Conservation (phyloP, 768 basidiomycete genomes). For the Pholiota microspora region DNA sequence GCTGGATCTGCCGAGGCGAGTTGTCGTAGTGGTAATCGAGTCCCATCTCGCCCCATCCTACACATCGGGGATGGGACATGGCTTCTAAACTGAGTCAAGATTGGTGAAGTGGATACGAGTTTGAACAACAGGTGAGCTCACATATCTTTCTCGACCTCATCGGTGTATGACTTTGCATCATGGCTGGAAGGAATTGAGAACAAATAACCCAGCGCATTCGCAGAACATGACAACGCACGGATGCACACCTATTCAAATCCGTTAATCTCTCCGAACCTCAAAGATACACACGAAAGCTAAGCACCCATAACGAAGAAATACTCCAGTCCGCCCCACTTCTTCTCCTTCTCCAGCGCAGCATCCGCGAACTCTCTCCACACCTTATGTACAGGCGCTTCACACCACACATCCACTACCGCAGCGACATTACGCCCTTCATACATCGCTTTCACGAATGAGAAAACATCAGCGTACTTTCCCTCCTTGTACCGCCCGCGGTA, state of each 20-base stretch:
- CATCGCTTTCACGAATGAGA: conserved; percentile 65
- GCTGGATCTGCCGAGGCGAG: conserved; percentile 70
- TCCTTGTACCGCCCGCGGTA: conserved; percentile 64
- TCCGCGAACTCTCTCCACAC: conserved; percentile 75
- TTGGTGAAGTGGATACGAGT: background rate
- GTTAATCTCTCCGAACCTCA: conserved; percentile 3
- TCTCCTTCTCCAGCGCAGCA: conserved; percentile 55
- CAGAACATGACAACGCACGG: conserved; percentile 50
- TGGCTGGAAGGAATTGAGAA: conserved; percentile 43
- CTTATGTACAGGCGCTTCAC: conserved; percentile 68
- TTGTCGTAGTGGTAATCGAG: conserved; percentile 84
- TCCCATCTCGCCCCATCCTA: conserved; percentile 89
- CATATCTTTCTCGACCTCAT: conserved; percentile 69
- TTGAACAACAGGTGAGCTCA: conserved; percentile 31
- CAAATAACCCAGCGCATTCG: background rate
- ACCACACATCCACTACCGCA: conserved; percentile 85
- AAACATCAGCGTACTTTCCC: conserved; percentile 52
- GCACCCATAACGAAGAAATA: conserved; percentile 86
- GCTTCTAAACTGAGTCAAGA: conserved; percentile 56
- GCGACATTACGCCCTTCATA: conserved; percentile 57
- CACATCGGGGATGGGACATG: conserved; percentile 77
- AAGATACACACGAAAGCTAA: conserved; percentile 13
- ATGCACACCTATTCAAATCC: conserved; percentile 54
- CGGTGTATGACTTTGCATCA: conserved; percentile 66
- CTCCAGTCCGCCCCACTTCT: conserved; percentile 65